phyloP scores from a whole-genome alignment of 1,284 basidiomycete species.

The Papiliotrema fonsecae region DNA sequence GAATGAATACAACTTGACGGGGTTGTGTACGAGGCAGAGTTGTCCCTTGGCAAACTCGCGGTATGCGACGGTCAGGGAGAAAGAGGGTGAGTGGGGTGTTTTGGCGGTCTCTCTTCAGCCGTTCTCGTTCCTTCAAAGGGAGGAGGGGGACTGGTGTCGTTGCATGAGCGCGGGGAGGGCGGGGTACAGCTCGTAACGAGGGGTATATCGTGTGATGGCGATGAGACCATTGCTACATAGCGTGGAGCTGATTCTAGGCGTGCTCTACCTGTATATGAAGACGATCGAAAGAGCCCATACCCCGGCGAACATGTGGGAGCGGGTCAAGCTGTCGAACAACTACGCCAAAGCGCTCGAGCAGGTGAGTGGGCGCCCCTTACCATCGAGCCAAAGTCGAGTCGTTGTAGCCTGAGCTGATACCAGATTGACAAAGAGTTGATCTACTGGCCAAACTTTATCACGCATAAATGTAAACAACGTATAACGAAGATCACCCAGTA shows the following conservation, averaged over 20 bases:
- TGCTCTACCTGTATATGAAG: conserved; percentile 94
- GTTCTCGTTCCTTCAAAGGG: too few species aligned
- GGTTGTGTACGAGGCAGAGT: conserved; percentile 92
- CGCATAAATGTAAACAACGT: conserved; percentile 99
- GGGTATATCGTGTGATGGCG: neutral
- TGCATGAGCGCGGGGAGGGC: too few species aligned
- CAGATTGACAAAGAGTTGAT: conserved; percentile 92
- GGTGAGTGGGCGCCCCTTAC: conserved; percentile 50
- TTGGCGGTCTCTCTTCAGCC: neutral
- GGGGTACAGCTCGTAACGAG: neutral
- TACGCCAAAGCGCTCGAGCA: conserved; percentile 93
- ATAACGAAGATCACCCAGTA: conserved; percentile 99
- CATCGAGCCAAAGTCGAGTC: neutral
- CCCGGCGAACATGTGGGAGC: conserved; percentile 96
- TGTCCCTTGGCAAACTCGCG: conserved; percentile 95
- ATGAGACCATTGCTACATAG: neutral
- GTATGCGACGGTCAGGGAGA: conserved; percentile 95
- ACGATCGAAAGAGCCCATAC: conserved; percentile 96
- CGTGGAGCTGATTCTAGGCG: conserved; percentile 50
- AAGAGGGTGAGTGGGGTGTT: conserved; percentile 64
- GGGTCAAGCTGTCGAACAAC: conserved; percentile 86
- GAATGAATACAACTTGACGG: conserved; percentile 98
- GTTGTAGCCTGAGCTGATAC: neutral
- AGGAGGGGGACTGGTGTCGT: too few species aligned
- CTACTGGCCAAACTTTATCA: conserved; percentile 96